A percentile compares a stretch with the other conserved stretches of the same genome.
These are phyloP conservation scores for Zizania palustris DNA, from an alignment of 202 grass and related monocot genomes.

Conservation along the genomic window DNA sequence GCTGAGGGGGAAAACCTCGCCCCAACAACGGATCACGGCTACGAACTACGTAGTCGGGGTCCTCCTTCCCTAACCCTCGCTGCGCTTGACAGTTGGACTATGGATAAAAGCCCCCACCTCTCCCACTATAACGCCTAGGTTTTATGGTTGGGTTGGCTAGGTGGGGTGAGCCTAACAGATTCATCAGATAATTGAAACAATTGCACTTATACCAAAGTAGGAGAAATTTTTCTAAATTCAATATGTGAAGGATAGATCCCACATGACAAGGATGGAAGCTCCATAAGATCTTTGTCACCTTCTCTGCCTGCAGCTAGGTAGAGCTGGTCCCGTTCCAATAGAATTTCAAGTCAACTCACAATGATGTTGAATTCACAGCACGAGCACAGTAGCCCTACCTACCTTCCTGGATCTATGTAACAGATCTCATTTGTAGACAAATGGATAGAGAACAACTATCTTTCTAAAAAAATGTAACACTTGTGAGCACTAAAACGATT, in stretches of 20 bases:
- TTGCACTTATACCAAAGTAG: neutral
- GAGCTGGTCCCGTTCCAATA: neutral
- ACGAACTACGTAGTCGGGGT: no score
- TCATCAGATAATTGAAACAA: neutral
- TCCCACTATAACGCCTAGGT: no score
- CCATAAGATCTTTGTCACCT: neutral
- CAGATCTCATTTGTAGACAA: neutral
- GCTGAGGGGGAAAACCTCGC: no score
- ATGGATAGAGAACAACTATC: neutral
- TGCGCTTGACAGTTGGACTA: no score
- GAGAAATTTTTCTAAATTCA: neutral
- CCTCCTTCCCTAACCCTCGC: no score
- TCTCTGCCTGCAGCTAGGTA: slow-evolving; percentile 1
- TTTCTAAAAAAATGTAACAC: slow-evolving; percentile 3
- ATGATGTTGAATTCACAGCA: neutral
- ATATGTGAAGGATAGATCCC: neutral
- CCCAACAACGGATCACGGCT: no score
- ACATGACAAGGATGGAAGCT: neutral
- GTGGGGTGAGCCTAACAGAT: no score
- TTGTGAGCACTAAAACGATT: neutral
- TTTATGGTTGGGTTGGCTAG: no score
- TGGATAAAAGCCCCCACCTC: no score
- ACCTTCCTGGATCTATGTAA: neutral
- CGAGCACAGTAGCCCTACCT: neutral
- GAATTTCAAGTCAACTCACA: slow-evolving; percentile 4